phyloP scores from a whole-genome alignment of 2,329 filamentous ascomycete species.

The Metarhizium rileyi region DNA sequence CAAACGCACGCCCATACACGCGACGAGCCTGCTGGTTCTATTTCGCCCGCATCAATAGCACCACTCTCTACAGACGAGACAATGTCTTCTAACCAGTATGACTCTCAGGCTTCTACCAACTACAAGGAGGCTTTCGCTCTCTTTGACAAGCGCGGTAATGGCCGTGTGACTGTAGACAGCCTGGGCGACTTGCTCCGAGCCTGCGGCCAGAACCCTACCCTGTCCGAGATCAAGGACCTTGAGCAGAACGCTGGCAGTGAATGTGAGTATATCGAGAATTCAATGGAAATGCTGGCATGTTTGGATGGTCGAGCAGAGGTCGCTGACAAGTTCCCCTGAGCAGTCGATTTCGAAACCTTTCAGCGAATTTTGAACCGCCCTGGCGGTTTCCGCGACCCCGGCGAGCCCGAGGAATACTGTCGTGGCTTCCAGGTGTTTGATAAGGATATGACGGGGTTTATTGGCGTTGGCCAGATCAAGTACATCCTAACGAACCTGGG shows the following conservation, averaged over 20 bases:
- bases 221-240: conserved; percentile 84
- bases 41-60: not conserved
- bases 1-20: not conserved
- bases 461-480: conserved; percentile 93
- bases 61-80: conserved; percentile 9
- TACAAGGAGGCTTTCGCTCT: conserved; percentile 99
- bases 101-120: conserved; percentile 72
- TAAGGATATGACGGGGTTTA: conserved; percentile 97
- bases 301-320: not conserved
- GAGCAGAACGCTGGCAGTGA: conserved; percentile 85
- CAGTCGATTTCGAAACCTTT: conserved; percentile 98
- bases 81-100: conserved; percentile 44
- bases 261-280: conserved; percentile 52
- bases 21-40: not conserved
- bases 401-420: conserved; percentile 96
- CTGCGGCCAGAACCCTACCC: conserved; percentile 94
- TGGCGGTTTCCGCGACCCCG: conserved; percentile 94
- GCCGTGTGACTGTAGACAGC: conserved; percentile 75
- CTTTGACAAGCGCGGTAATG: conserved; percentile 98
- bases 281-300: not conserved
- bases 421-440: conserved; percentile 99
- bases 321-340: not conserved
- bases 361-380: conserved; percentile 94
- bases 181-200: conserved; percentile 91
- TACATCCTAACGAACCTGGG: conserved; percentile 97